Evolutionary conservation across 2,329 filamentous ascomycete species (phyloP).

Genomic region (Ophiocordyceps unilateralis): DNA sequence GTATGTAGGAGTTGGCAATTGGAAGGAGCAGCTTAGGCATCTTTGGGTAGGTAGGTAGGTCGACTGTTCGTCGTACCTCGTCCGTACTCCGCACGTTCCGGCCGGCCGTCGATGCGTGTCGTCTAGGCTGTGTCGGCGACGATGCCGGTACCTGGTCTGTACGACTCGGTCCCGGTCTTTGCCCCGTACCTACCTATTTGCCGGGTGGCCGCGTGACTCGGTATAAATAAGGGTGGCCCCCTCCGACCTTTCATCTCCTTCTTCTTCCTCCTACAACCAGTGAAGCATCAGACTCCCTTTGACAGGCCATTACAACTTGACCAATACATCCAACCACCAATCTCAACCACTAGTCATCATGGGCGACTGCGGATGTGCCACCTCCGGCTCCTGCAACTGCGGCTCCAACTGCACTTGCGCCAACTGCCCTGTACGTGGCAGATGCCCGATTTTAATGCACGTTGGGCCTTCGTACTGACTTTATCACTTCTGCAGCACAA

Average conservation of each 20-base stretch:
- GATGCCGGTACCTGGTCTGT: no score
- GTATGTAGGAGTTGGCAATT: no score
- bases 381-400: slow-evolving; percentile 23
- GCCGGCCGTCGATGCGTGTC: no score
- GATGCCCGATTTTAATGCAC: not conserved
- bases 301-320: not conserved
- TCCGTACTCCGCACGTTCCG: no score
- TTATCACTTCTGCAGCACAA: not conserved
- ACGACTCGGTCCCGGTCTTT: no score
- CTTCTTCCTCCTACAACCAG: not conserved
- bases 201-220: no score
- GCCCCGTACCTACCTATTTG: no score
- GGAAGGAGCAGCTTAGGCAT: no score
- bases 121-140: no score
- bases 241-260: not conserved
- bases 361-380: slow-evolving; percentile 24
- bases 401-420: slow-evolving; percentile 23
- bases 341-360: slow-evolving; percentile 14
- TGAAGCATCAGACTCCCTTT: not conserved
- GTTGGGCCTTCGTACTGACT: not conserved
- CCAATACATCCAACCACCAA: not conserved
- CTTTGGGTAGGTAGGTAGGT: no score
- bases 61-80: no score
- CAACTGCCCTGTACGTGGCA: slow-evolving; percentile 23
- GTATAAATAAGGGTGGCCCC: not conserved